Evolutionary conservation across 352 stramenopile genomes (phyloP), one percentile per base, ranked within the genome.

Genomic region (Phytophthora pluvialis): DNA sequence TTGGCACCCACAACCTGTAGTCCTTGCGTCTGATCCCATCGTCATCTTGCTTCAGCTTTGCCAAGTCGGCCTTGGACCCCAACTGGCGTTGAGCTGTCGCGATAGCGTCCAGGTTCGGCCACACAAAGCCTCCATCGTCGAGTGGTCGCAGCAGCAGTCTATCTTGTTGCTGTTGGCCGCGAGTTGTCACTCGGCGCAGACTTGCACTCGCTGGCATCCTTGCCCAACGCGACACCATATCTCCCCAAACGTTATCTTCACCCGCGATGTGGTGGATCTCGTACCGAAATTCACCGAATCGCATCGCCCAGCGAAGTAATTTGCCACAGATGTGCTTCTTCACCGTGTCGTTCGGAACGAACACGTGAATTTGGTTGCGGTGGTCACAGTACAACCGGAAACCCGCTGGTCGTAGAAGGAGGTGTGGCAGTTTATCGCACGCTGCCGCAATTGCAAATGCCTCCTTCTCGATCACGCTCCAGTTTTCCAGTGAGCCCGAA

Each of bases 361-460:
- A 35, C 1, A 35, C 43, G 12, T 49, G 43, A 8, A 49, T 49
- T 10, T 36, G 6, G n/a, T 51, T 51, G 1, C 12, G 11, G 11
- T 61, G 53, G 21, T 53, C 31, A 15, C 43, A 61, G 18, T 46
- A 47, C 7, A 61, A 28, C 2, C 15, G 29, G 9, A 61, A 61
- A 0, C 44, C 44, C 3, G 44, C 5, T 2, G 53, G 13, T 29
- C 53, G 36, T 2, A 49, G 26, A 2, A 58, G 25, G 2, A 58
- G 25, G 26, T 74, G 29, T 9, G 35, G 16, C 2, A 65, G 29
- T 13, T 65, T 66, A 9, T 65, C 56, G 21, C 53, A 66, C 1
- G 60, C 44, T 12, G 15, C 31, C 4, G 62, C 48, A 29, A 73
- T 69, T 2, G 65, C 44, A 51, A 60, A 70, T 13, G 44, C 44